Percentiles rank a stretch among this genome's conserved stretches.
phyloP scores from a whole-genome alignment of 768 basidiomycete genomes.

The Rubroboletus satanas region DNA sequence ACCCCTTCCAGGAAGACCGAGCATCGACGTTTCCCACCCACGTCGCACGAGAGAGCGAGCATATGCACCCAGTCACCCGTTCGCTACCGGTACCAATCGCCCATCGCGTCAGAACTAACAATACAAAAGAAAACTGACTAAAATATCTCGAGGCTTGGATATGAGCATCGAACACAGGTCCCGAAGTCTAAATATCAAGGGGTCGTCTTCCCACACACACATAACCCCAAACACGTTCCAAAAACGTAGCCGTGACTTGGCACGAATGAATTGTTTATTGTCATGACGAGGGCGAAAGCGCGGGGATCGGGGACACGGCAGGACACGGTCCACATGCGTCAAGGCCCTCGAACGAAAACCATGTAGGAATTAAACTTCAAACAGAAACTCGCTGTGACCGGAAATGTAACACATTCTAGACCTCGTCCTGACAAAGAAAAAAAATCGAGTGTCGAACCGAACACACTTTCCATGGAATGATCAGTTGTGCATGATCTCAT shows the following conservation, averaged over 20 bases:
- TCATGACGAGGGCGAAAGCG: not conserved
- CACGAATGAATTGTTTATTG: not conserved
- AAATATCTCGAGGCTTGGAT: slow-evolving; percentile 9
- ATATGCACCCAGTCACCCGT: slow-evolving; percentile 24
- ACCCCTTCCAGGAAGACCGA: not conserved
- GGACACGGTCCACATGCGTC: not conserved
- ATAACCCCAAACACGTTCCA: slow-evolving; percentile 6
- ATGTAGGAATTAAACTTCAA: slow-evolving; percentile 1
- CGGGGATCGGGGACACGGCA: not conserved
- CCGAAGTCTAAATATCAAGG: slow-evolving; percentile 14
- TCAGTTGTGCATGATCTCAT: not conserved
- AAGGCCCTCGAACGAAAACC: not conserved
- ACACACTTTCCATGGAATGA: not conserved
- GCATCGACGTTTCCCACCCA: not conserved
- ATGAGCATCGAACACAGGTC: not conserved
- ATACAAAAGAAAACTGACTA: not conserved
- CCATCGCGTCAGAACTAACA: not conserved
- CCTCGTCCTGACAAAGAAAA: not conserved
- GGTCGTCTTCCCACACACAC: not conserved
- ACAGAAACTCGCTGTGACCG: not conserved
- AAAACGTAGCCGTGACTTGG: not conserved
- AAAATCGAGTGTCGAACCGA: not conserved
- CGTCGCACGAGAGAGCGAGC: slow-evolving; percentile 1
- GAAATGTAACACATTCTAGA: not conserved
- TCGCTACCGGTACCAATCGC: slow-evolving; percentile 11